Evolutionary conservation across 768 basidiomycete species (phyloP), one percentile per base, ranked within the genome.

Genomic region (Boletus pseudo-olivaceus): DNA sequence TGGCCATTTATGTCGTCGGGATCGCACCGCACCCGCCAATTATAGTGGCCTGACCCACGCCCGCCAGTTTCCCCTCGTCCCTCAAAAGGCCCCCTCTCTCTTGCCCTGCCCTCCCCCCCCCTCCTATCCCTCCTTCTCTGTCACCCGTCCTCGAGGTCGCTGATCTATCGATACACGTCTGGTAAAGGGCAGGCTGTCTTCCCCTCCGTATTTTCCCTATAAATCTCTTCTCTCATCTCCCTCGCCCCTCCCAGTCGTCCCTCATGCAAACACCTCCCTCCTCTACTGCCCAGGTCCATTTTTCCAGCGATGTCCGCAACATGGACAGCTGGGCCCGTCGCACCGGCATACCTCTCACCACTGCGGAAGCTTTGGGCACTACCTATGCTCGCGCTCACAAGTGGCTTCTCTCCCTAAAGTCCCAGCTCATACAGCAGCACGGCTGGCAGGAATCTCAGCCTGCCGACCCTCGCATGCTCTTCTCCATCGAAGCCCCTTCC

Each of bases 241-340:
- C 29, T 7, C 17, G 8, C 8, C 49, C 38, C 52, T n/a, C 19
- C 33, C 45, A 17, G 15, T 23, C 35, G 26, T 45, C 32, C 54
- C 34, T 12, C 53, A 73, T 71, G 71, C 70, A 73, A 34, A 67
- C 69, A 0, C 68, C 70, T 5, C 59, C 71, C 29, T 70, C 69
- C n/a, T 64, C 69, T 7, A 75, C 78, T 40, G 81, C 78, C 38
- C 77, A 88, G 65, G 82, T 91, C 69, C 78, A 86, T 56, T 92
- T 91, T 68, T 89, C 87, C 59, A 84, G 83, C 69, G 84, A 89
- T 64, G 87, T 92, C 68, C 77, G 77, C 53, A 84, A 86, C 68
- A 88, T 93, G 85, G 87, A 90, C 72, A 84, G 79, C 55, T 93
- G 90, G 90, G 87, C 90, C 0, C 77, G 74, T 51, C 82, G 89